These are phyloP conservation scores for Cucurbita argyrosperma DNA, from an alignment of 306 rosid species.

Conservation along the genomic window DNA sequence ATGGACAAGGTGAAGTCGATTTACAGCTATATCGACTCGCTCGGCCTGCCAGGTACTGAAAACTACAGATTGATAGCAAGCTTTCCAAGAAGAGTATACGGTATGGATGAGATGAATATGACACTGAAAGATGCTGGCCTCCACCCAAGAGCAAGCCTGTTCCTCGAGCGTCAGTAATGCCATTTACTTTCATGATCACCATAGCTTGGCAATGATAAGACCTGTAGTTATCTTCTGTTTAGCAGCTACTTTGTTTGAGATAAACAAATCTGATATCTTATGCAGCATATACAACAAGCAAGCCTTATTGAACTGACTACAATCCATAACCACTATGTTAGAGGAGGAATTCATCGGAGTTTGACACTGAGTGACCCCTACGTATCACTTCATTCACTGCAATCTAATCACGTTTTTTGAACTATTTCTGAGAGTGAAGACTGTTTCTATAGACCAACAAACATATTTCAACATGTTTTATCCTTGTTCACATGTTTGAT, in stretches of 20 bases:
- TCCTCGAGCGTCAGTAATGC: constrained; percentile 35
- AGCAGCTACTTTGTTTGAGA: background rate
- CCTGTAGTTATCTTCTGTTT: too few relatives aligned
- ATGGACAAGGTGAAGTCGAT: constrained; percentile 52
- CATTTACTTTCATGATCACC: background rate
- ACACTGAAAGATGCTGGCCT: constrained; percentile 60
- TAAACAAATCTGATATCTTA: background rate
- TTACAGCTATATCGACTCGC: constrained; percentile 52
- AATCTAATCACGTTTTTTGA: background rate
- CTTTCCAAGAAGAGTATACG: constrained; percentile 64
- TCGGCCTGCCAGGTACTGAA: constrained; percentile 31
- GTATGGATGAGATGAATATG: constrained; percentile 56
- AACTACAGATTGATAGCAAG: constrained; percentile 59
- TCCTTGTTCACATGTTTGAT: background rate
- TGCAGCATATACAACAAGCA: background rate
- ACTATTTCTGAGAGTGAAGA: background rate
- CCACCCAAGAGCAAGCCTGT: constrained; percentile 58
- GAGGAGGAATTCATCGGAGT: background rate
- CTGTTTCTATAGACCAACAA: background rate
- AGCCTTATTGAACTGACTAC: background rate
- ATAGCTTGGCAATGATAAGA: background rate
- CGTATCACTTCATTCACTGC: background rate
- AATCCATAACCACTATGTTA: background rate
- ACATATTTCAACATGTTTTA: background rate
- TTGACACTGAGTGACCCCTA: too few relatives aligned